Base-by-base conservation (phyloP, 352 stramenopile species). In the Pythium aquatile region DNA sequence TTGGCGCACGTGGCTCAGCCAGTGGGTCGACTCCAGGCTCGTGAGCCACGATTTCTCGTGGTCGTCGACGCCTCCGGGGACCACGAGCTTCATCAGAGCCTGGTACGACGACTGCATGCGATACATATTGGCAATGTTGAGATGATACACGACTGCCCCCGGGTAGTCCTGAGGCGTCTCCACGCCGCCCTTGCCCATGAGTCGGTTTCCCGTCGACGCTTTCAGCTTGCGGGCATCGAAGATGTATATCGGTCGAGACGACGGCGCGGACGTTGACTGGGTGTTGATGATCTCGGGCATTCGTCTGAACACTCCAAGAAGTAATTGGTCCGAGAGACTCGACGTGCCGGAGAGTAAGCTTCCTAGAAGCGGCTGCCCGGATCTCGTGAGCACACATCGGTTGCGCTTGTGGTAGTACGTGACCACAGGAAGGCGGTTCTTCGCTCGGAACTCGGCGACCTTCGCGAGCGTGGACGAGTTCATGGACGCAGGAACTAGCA, bases 71-170 rank as follows among this genome's bases (percentile, higher is more conserved):
- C 81, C 81, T 30, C 79, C 78, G 42, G 82, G 80, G 20, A 91
- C 53, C 26, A 90, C 69, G 11, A 95, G 68, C 66, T 93, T 93
- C 56, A 92, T 70, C 9, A 95, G 53, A 8, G 77, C 75, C 62
- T 81, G 73, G 48, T 85, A 87, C 20, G 85, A 87, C 52, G 83
- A 90, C 65, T 93, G 85, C 82, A 98, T 95, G 2, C 84, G 90
- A 65, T 98, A 97, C 80, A 98, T 98, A 74, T 98, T 98, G 16
- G 85, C 79, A 56, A 98, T 97, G 55, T 96, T 85, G 46, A 97
- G 72, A 57, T 96, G 93, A 28, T 88, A 74, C 16, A 98, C 65
- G 30, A 88, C 78, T 1, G 87, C 86, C 5, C 85, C 87, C 10
- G 75, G 73, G 42, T 95, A 95, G 61, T 96, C 83, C 61, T 92